Percentiles rank a stretch among this genome's conserved stretches.
phyloP scores from a whole-genome alignment of 192 early-diverging fungal species.

The Lobulomyces angularis region DNA sequence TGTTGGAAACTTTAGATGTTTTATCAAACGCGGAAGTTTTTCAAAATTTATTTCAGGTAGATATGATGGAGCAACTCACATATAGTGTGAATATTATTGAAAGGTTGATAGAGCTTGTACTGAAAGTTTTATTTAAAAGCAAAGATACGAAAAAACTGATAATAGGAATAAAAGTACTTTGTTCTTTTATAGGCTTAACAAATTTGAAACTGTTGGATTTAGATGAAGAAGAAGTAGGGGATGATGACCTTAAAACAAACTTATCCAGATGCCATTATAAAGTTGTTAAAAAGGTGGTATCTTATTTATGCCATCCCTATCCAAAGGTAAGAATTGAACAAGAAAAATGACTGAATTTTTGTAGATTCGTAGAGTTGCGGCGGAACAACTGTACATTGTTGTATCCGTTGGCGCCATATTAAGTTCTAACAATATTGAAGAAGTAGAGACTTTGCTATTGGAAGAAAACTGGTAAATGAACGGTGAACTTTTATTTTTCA shows the following conservation, averaged over 20 bases:
- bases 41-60: constrained; percentile 15
- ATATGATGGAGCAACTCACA: constrained; percentile 20
- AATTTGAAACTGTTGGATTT: constrained; percentile 25
- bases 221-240: constrained; percentile 3
- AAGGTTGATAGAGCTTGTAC: constrained; percentile 25
- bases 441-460: too few species aligned
- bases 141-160: constrained; percentile 54
- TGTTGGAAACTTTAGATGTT: constrained; percentile 57
- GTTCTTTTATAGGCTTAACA: constrained; percentile 25
- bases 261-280: too few species aligned
- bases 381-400: constrained; percentile 63
- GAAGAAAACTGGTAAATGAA: too few species aligned
- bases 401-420: too few species aligned
- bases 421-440: too few species aligned
- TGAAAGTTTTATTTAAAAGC: constrained; percentile 34
- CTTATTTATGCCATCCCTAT: constrained; percentile 60
- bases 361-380: constrained; percentile 51
- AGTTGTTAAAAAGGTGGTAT: constrained; percentile 46
- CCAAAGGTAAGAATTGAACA: constrained; percentile 39
- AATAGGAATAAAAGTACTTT: constrained; percentile 41
- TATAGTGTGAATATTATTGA: constrained; percentile 9
- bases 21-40: constrained; percentile 41
- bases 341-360: not conserved
- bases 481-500: too few species aligned
- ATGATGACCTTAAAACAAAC: constrained; percentile 17